A percentile compares a stretch with the other conserved stretches of the same genome.
phyloP scores from a whole-genome alignment of 2,329 filamentous ascomycete species.

The Talaromyces sp. region DNA sequence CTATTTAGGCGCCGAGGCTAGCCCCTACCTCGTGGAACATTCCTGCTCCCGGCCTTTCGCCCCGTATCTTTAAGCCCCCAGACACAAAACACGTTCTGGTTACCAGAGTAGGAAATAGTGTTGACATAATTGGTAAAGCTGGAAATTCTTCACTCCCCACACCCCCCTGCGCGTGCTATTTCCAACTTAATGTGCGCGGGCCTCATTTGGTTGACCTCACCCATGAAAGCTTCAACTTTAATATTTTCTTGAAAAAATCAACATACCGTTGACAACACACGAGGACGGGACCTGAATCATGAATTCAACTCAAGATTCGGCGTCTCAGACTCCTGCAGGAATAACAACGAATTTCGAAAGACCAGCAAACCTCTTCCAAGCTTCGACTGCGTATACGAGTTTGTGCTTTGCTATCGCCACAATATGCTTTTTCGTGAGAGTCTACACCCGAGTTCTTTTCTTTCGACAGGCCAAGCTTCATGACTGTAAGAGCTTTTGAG shows the following conservation, averaged over 20 bases:
- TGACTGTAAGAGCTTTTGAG: neutral
- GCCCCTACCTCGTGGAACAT: too few species aligned
- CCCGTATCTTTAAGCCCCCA: neutral
- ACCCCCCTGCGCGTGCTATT: neutral
- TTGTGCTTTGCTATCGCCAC: neutral
- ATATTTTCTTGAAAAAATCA: neutral
- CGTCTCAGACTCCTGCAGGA: neutral
- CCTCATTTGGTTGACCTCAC: neutral
- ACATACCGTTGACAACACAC: neutral
- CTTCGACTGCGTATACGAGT: neutral
- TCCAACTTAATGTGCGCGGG: neutral
- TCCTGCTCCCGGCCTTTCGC: too few species aligned
- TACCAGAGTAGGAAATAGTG: neutral
- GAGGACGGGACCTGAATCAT: neutral
- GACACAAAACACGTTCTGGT: neutral
- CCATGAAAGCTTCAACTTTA: neutral
- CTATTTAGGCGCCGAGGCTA: too few species aligned
- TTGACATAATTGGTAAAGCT: neutral
- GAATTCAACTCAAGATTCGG: neutral
- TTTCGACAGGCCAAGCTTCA: neutral
- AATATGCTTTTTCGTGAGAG: neutral
- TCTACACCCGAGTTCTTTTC: neutral
- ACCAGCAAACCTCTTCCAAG: neutral
- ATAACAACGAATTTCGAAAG: neutral
- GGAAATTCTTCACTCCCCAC: neutral